phyloP scores from a whole-genome alignment of 345 rosid species.

The Eucalyptus marginata region DNA sequence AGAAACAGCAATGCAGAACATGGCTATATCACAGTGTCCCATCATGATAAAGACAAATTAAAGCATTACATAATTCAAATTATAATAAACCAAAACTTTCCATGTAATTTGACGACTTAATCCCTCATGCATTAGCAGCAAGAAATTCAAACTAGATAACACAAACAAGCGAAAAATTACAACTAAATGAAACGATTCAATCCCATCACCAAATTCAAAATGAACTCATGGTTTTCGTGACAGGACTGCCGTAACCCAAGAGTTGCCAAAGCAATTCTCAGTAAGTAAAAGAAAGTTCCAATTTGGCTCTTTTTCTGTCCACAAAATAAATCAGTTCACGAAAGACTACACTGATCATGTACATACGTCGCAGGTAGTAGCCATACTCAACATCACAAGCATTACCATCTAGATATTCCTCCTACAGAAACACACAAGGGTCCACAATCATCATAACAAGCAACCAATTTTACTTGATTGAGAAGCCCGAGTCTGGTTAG shows the following conservation, averaged over 20 bases:
- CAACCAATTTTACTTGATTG: conserved; percentile 31
- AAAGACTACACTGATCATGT: neutral
- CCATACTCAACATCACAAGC: neutral
- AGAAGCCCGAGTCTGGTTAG: conserved; percentile 35
- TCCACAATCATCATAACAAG: neutral
- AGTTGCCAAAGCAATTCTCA: neutral
- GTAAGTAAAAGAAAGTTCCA: neutral
- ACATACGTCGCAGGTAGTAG: neutral
- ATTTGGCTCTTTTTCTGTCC: neutral
- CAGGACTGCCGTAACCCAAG: neutral
- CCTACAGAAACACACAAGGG: neutral
- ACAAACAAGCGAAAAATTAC: neutral
- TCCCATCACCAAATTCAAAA: neutral
- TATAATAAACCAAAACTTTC: neutral
- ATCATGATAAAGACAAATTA: neutral
- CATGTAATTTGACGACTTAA: neutral
- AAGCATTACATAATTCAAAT: neutral
- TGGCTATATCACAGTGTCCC: neutral
- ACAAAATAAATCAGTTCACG: neutral
- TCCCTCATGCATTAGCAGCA: neutral
- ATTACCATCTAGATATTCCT: neutral
- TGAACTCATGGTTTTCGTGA: neutral
- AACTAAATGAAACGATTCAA: neutral
- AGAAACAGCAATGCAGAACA: neutral
- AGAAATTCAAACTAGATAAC: neutral